Base-by-base conservation (phyloP, 495 filamentous ascomycete species). In the Neurospora sp. region DNA sequence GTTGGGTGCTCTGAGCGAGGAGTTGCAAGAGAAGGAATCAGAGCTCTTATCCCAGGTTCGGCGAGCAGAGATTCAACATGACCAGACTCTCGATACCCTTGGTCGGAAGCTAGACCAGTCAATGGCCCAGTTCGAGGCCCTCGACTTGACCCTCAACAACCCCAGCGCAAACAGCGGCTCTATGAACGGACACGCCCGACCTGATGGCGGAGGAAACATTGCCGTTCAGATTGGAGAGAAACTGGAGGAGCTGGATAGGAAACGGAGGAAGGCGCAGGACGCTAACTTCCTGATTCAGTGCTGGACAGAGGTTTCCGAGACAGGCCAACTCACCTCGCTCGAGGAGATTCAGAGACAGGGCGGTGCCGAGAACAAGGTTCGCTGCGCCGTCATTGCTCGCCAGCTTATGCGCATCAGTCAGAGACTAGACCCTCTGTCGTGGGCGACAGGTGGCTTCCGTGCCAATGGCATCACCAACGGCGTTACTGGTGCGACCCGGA, bases 221-320 rank as follows among this genome's bases (percentile, higher is more conserved):
- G 96, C 95, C 3, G 93, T 99, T n/a, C 93, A 96, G 79, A 98
- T 97, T 69, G 96, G 96, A 74, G 93, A 94, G 80, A 89, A 90
- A 80, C 83, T 99, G 49, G 96, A 99, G 81, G 94, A 97, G 79
- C 86, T 99, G 73, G 96, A 99, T 78, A 90, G 92, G 76, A 96
- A 98, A 82, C 87, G 94, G 73, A 90, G 93, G 77, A 87, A 96
- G 75, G 96, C 96, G 39, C 85, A 94, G 79, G 96, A 99, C 84
- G 93, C 95, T 40, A 94, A 92, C 78, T 98, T 98, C 81, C 83
- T 99, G 73, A 93, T 98, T 73, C 91, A 96, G 78, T 98, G 96
- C 83, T 98, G 96, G 94, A 88, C 92, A 46, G 94, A 97, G 73
- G 94, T 98, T 71, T 93, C 89, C 79, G 93, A 97, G 77, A 89